Percentiles rank a stretch among this genome's conserved stretches.
phyloP scores from a whole-genome alignment of 1,284 basidiomycete species.

The Singerocomus inundabilis region DNA sequence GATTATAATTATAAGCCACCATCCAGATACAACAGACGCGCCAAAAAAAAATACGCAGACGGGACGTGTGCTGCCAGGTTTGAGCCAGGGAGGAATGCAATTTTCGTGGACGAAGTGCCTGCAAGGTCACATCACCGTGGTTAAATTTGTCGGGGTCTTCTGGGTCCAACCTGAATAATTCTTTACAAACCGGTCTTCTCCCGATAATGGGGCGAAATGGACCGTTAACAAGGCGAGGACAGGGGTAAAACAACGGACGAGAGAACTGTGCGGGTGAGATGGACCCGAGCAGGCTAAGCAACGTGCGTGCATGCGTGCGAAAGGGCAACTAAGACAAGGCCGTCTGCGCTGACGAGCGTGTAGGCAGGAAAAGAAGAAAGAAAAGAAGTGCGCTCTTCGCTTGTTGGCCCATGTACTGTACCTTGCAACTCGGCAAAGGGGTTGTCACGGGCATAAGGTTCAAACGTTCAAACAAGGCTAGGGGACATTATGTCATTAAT shows the following conservation, averaged over 20 bases:
- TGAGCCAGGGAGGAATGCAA: conserved; percentile 81
- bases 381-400: too few species aligned
- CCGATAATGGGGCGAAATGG: conserved; percentile 49
- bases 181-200: conserved; percentile 76
- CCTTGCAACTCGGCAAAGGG: conserved; percentile 40
- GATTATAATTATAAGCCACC: conserved; percentile 34
- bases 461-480: conserved; percentile 54
- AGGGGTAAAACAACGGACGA: too few species aligned
- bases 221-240: conserved; percentile 6
- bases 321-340: too few species aligned
- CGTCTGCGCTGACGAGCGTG: too few species aligned
- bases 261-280: conserved; percentile 50
- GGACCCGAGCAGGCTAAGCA: too few species aligned
- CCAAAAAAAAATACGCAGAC: conserved; percentile 67
- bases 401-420: conserved; percentile 61
- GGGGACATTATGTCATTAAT: conserved; percentile 69
- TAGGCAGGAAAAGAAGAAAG: too few species aligned
- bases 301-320: too few species aligned
- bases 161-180: conserved; percentile 63
- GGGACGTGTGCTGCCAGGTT: conserved; percentile 81
- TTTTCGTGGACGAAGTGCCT: conserved; percentile 78
- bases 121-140: conserved; percentile 75
- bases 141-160: conserved; percentile 70
- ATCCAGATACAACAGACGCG: conserved; percentile 40
- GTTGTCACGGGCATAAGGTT: conserved; percentile 38